Evolutionary conservation across 2,329 filamentous ascomycete species (phyloP), one percentile per base, ranked within the genome.

Genomic region (Sordariomycetes sp.): DNA sequence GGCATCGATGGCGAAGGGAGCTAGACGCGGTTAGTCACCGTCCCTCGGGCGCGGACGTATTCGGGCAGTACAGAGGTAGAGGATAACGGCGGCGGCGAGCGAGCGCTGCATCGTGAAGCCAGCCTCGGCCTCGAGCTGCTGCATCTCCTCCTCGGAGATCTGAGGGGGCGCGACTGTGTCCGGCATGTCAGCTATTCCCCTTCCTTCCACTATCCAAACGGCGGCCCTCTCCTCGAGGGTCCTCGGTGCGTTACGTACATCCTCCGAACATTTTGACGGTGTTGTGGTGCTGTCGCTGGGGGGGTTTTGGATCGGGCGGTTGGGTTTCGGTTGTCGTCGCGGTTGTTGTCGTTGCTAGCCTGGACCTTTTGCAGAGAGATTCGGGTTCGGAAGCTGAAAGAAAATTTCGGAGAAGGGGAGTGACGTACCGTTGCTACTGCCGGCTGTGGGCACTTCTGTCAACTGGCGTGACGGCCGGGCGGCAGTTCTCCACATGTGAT

Each of bases 61-160:
- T n/a, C 12, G 17, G 28, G 22, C 20, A 17, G 58, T 82, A 94
- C 89, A 89, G 60, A 94, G 73, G 68, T 92, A 92, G 54, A 94
- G 78, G 54, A 87, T 70, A 45, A 85, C 75, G 61, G 84, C 84
- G 17, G 82, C 82, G 45, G 81, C 78, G 57, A 85, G 67, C 61
- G 86, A 86, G 65, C 77, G 78, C 73, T 87, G 83, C 63, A 92
- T 75, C 55, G 84, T 86, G 63, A 78, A 76, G 65, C 74, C 75
- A 55, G 88, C 87, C 68, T 86, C 80, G 60, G 76, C 75, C 76
- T 91, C 87, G 69, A 84, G 78, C 65, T 76, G 75, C 67, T 78
- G 78, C 68, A 91, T 79, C 78, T 91, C 86, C 70, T 85, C 83
- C 59, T 80, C 74, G 59, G 82, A 82, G 65, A 83, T 79, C 69